These are phyloP conservation scores for Mallotus nudiflorus DNA, from an alignment of 345 rosid species.

Conservation along the genomic window DNA sequence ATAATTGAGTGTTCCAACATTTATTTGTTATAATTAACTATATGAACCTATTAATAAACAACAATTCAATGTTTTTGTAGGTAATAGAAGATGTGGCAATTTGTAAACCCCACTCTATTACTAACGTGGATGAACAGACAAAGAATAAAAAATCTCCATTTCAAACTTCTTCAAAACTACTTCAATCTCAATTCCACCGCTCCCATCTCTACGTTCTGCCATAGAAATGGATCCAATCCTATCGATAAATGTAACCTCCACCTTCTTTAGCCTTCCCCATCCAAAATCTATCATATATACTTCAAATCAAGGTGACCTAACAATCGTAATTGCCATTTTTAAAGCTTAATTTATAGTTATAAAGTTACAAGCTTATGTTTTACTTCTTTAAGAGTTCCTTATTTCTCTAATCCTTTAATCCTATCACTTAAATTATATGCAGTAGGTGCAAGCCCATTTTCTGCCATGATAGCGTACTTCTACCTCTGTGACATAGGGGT, in stretches of 20 bases:
- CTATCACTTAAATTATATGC: background rate
- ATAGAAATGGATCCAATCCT: constrained; percentile 13
- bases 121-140: background rate
- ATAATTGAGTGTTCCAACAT: no score
- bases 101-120: no score
- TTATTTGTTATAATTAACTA: no score
- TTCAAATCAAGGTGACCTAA: background rate
- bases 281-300: constrained; percentile 4
- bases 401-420: constrained; percentile 4
- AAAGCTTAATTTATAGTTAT: background rate
- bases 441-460: background rate
- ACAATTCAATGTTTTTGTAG: no score
- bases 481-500: background rate
- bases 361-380: background rate
- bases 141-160: background rate
- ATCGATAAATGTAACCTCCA: constrained; percentile 2
- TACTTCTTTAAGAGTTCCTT: background rate
- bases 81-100: no score
- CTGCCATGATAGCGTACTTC: background rate
- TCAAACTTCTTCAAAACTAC: constrained; percentile 11
- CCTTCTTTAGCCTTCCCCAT: constrained; percentile 1
- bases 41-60: no score
- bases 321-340: background rate
- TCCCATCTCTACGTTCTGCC: constrained; percentile 32
- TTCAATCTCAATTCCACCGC: constrained; percentile 39